phyloP scores from a whole-genome alignment of 2,329 filamentous ascomycete species.

The Botrytis cinerea region DNA sequence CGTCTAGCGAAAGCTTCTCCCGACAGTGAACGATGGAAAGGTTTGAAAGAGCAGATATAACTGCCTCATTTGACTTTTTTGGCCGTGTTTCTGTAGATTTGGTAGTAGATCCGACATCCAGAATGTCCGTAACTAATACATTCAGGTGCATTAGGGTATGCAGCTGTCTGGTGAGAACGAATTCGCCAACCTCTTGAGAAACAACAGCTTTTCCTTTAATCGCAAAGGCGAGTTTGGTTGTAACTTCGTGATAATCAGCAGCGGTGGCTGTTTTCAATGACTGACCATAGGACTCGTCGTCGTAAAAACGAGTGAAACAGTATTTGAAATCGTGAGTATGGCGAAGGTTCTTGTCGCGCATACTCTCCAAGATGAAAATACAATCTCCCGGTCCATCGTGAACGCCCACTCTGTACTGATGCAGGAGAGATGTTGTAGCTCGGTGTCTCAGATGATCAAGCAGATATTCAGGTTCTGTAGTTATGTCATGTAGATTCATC shows the following conservation, averaged over 20 bases:
- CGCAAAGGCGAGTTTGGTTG: constrained; percentile 36
- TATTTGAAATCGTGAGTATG: constrained; percentile 39
- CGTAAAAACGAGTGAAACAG: constrained; percentile 45
- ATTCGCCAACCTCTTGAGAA: constrained; percentile 25
- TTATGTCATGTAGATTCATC: constrained; percentile 48
- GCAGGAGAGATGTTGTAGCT: constrained; percentile 41
- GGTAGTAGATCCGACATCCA: constrained; percentile 44
- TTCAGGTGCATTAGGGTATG: constrained; percentile 45
- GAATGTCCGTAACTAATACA: constrained; percentile 48
- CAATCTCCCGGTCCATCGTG: constrained; percentile 44
- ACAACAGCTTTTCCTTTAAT: constrained; percentile 14
- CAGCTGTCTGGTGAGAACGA: constrained; percentile 46
- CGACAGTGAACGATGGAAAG: constrained; percentile 38
- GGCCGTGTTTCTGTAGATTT: constrained; percentile 32
- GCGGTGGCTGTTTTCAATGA: constrained; percentile 38
- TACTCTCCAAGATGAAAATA: constrained; percentile 43
- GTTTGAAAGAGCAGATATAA: constrained; percentile 41
- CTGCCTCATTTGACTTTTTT: constrained; percentile 41
- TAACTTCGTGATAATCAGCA: constrained; percentile 24
- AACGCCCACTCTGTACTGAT: constrained; percentile 43
- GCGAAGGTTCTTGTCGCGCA: constrained; percentile 42
- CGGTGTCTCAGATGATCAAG: constrained; percentile 46
- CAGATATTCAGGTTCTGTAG: constrained; percentile 43
- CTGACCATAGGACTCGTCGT: constrained; percentile 44
- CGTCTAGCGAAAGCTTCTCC: constrained; percentile 41